These are phyloP conservation scores for Heterobasidion annosum DNA, from an alignment of 1,284 basidiomycete genomes.

Conservation along the genomic window DNA sequence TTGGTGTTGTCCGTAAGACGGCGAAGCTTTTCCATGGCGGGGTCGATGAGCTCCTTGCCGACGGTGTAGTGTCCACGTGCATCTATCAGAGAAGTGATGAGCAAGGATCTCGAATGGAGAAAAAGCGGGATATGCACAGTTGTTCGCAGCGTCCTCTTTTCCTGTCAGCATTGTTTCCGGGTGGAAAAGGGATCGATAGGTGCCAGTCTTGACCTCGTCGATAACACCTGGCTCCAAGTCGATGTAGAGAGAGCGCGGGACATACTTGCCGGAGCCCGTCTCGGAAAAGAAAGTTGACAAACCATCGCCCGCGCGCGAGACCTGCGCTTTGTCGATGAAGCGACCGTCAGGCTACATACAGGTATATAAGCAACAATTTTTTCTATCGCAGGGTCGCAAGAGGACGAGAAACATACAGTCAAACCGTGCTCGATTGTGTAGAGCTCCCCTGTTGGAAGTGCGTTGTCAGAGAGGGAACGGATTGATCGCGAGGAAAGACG, in stretches of 20 bases:
- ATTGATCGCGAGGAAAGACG: slow-evolving; percentile 2
- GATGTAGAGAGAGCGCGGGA: slow-evolving; percentile 95
- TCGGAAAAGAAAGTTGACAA: slow-evolving; percentile 97
- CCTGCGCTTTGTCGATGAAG: slow-evolving; percentile 47
- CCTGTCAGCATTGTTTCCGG: slow-evolving; percentile 98
- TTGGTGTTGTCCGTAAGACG: slow-evolving; percentile 96
- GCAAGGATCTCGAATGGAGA: slow-evolving; percentile 1
- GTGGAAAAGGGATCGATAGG: slow-evolving; percentile 94
- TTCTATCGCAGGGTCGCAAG: not conserved
- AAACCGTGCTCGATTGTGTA: slow-evolving; percentile 98
- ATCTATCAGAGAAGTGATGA: slow-evolving; percentile 39
- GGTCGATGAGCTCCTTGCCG: slow-evolving; percentile 90
- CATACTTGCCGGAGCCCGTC: slow-evolving; percentile 91
- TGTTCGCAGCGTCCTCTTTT: slow-evolving; percentile 99
- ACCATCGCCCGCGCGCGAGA: slow-evolving; percentile 64
- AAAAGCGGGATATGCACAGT: slow-evolving; percentile 61
- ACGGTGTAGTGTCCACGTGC: slow-evolving; percentile 98
- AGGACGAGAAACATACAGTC: slow-evolving; percentile 50
- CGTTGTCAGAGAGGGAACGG: slow-evolving; percentile 12
- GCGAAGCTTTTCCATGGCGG: slow-evolving; percentile 94
- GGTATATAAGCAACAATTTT: not conserved
- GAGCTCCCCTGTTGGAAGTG: slow-evolving; percentile 72
- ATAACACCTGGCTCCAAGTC: slow-evolving; percentile 95
- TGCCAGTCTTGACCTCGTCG: slow-evolving; percentile 93
- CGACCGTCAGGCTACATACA: slow-evolving; percentile 50